phyloP scores from a whole-genome alignment of 2,329 filamentous ascomycete species.

The Hypomyces perniciosus region DNA sequence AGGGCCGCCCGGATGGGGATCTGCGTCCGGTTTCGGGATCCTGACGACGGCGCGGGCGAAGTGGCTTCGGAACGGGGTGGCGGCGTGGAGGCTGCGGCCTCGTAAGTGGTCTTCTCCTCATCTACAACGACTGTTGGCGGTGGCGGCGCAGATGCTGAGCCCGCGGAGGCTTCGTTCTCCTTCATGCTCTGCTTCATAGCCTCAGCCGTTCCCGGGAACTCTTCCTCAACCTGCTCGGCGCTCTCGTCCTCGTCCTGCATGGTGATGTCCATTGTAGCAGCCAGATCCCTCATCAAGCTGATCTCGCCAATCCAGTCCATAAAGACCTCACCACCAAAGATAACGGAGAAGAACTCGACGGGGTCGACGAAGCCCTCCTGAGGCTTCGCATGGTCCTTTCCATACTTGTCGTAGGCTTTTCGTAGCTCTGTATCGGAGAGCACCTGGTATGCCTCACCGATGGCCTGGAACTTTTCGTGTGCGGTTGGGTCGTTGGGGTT shows the following conservation, averaged over 20 bases:
- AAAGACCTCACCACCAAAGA: constrained; percentile 96
- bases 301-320: constrained; percentile 97
- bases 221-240: constrained; percentile 40
- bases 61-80: constrained; percentile 29
- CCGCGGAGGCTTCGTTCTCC: constrained; percentile 25
- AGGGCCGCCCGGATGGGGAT: constrained; percentile 79
- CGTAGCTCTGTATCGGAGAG: constrained; percentile 82
- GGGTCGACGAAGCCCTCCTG: constrained; percentile 92
- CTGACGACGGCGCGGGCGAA: constrained; percentile 38
- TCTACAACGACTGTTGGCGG: constrained; percentile 37
- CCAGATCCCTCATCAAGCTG: constrained; percentile 96
- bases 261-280: constrained; percentile 96
- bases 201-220: constrained; percentile 53
- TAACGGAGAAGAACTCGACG: constrained; percentile 95
- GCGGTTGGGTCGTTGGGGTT: constrained; percentile 94
- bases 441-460: constrained; percentile 70
- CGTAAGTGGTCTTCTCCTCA: constrained; percentile 25
- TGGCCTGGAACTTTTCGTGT: constrained; percentile 88
- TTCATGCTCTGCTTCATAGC: constrained; percentile 52
- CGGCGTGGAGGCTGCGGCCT: constrained; percentile 19
- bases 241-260: constrained; percentile 59
- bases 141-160: constrained; percentile 14
- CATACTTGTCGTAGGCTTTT: constrained; percentile 92
- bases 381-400: constrained; percentile 90
- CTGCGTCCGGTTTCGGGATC: constrained; percentile 39